These are phyloP conservation scores for Candida anutae DNA, from an alignment of 1,139 yeast genomes.

Conservation along the genomic window DNA sequence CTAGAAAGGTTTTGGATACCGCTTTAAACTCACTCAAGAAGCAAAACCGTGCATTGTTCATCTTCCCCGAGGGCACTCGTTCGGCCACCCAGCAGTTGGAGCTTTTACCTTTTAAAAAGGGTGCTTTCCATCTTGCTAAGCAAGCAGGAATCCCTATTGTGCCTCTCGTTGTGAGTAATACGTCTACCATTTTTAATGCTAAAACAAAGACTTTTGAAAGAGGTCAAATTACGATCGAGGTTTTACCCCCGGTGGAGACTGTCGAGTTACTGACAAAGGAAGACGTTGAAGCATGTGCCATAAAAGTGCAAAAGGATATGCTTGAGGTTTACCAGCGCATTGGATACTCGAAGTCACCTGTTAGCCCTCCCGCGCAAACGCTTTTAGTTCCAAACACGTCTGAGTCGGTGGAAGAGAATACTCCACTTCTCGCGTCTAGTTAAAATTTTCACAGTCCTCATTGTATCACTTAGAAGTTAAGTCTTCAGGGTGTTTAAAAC, in stretches of 20 bases:
- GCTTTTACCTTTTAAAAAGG: slow-evolving; percentile 86
- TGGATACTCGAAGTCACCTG: slow-evolving; percentile 23
- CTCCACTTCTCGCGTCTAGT: too few relatives aligned
- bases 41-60: slow-evolving; percentile 63
- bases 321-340: slow-evolving; percentile 18
- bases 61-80: slow-evolving; percentile 96
- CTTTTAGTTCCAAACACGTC: too few relatives aligned
- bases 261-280: slow-evolving; percentile 46
- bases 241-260: slow-evolving; percentile 61
- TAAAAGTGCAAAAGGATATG: slow-evolving; percentile 29
- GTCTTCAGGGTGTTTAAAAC: too few relatives aligned
- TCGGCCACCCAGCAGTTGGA: slow-evolving; percentile 63
- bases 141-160: slow-evolving; percentile 86
- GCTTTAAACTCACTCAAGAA: slow-evolving; percentile 58
- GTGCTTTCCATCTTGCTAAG: slow-evolving; percentile 94
- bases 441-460: too few relatives aligned
- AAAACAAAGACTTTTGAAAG: slow-evolving; percentile 46
- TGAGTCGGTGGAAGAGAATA: too few relatives aligned
- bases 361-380: slow-evolving; percentile 3
- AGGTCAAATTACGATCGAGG: slow-evolving; percentile 59
- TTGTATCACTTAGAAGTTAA: too few relatives aligned
- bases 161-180: slow-evolving; percentile 82
- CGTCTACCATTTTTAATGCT: slow-evolving; percentile 64
- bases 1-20: slow-evolving; percentile 61
- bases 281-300: slow-evolving; percentile 46